phyloP scores from a whole-genome alignment of 2,329 filamentous ascomycete species.

The Sordariomycetes sp. region DNA sequence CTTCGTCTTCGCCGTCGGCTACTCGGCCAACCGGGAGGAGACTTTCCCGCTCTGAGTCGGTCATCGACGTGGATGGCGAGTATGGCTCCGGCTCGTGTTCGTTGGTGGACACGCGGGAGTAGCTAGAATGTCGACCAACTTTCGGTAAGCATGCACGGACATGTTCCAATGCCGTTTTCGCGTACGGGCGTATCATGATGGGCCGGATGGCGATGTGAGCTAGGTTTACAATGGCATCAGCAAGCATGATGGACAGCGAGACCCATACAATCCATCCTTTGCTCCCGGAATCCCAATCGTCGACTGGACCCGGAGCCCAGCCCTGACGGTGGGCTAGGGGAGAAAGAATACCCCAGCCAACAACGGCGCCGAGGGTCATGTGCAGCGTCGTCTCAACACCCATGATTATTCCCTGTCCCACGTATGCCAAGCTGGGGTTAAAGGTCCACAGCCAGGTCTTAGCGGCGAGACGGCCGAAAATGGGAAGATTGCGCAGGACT shows the following conservation, averaged over 20 bases:
- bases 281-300: conserved; percentile 82
- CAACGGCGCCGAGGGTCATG: conserved; percentile 79
- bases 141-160: neutral
- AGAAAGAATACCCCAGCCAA: conserved; percentile 86
- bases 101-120: no score
- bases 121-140: neutral
- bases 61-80: neutral
- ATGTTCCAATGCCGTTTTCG: neutral
- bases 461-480: conserved; percentile 67
- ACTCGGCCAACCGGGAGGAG: conserved; percentile 4
- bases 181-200: conserved; percentile 13
- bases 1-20: conserved; percentile 11
- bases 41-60: neutral
- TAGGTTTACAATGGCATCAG: conserved; percentile 80
- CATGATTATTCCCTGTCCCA: conserved; percentile 98
- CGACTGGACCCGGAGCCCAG: conserved; percentile 80
- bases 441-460: conserved; percentile 85
- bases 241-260: conserved; percentile 90
- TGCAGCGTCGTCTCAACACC: conserved; percentile 88
- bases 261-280: conserved; percentile 99
- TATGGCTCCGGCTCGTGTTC: conserved; percentile 3
- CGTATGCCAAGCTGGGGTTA: conserved; percentile 93
- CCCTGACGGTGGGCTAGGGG: conserved; percentile 73
- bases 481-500: conserved; percentile 67
- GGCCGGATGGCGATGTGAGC: conserved; percentile 62